Base-by-base conservation (phyloP, 768 basidiomycete species). In the Leccinum disarticulatum region DNA sequence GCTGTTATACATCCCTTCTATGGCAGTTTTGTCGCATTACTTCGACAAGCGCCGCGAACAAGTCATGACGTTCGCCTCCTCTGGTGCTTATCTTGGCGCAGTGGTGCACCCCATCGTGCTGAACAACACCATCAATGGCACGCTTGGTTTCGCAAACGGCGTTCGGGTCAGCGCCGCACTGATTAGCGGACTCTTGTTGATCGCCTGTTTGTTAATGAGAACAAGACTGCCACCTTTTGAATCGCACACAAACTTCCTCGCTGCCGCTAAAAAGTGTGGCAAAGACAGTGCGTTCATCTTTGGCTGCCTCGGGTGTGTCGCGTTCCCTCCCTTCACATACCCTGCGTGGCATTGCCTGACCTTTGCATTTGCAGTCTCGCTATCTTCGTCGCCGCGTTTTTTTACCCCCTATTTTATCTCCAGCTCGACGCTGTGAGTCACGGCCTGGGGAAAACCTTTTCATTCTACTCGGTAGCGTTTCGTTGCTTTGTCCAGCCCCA, bases 61-160 rank as follows among this genome's bases (percentile, higher is more conserved):
- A 38, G 84, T 81, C 0, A 82, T 85, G 60, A 81, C 85, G 15
- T 72, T 87, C 47, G 81, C 77, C 36, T 81, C 82, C 14, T 81
- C 83, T 17, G 81, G 80, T 25, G 79, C 84, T n/a, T 83, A 81
- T 17, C 67, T 85, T 14, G 87, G 87, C 3, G 85, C 83, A 11
- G 77, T 83, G 25, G 65, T 88, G 9, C 84, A 86, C 58, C 83
- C 85, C 3, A 85, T 87, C 64, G 79, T 87, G 76, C 74, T 90
- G 22, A 88, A 89, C 66, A 75, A 79, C 41, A 73, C 65, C 3
- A 61, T 55, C 59, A 80, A 77, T 57, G 78, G 79, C 4, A 64
- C 62, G 3, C 73, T 80, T 15, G 84, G 87, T 3, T 79, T 84
- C 47, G 74, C 70, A 14, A 76, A 73, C 33, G 76, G 77, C 17